Base-by-base conservation (phyloP, 2,329 filamentous ascomycete species). In the Colletotrichum lindemuthianum region DNA sequence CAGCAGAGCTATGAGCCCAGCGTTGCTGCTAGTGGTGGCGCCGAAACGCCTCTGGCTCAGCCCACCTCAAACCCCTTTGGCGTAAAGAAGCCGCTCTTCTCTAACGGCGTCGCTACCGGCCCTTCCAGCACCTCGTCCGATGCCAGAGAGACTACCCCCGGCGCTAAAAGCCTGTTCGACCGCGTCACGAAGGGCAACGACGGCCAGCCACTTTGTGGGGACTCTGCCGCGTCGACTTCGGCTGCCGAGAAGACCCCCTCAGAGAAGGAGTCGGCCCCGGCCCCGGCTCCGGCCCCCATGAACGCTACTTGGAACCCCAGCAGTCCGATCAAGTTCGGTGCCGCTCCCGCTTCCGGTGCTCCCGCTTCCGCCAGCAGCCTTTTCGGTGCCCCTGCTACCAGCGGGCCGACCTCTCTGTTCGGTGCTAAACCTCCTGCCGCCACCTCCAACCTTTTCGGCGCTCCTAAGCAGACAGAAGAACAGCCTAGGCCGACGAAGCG, bases 301-400 rank as follows among this genome's bases (percentile, higher is more conserved):
- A 78, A 84, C 68, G 78, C 84, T 50, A 84, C 81, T 0, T 85
- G 82, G 82, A 83, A 78, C 44, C 76, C 79, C 8, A 76, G 79
- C 59, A 79, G 75, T 1, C 85, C 85, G 2, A 85, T 88, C 72
- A 87, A 86, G 71, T 87, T 87, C 70, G 79, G 79, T 11, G 74
- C 79, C 47, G 66, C 72, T 53, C 70, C 73, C 8, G 56, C 74
- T 32, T 24, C 24, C 24, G 24, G 7, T 16, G 57, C 74, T 15
- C 60, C 73, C 10, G 71, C 60, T 63, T 24, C 24, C 4, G 43
- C 37, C 48, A 40, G 53, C 8, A 45, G 50, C 11, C 36, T 65
- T 58, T 50, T 75, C 60, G 50, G 64, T 47, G 69, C 56, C 68
- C 69, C 59, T 59, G 69, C 68, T 32, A 70, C 74, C 34, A 70